These are phyloP conservation scores for Vigna radiata DNA, from an alignment of 306 rosid genomes.

Conservation along the genomic window DNA sequence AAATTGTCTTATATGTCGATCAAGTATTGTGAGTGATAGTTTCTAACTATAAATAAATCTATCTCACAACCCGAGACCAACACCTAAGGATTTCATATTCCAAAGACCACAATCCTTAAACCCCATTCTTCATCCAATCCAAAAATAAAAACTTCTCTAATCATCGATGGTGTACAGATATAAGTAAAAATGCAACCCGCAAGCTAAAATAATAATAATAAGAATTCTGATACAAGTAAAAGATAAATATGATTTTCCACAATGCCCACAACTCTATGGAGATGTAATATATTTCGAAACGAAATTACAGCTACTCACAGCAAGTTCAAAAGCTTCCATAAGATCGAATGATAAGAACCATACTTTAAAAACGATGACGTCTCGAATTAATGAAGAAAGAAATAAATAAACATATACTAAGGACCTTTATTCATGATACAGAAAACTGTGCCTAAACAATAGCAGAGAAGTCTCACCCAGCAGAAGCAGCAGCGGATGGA, in stretches of 20 bases:
- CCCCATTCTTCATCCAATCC: neutral
- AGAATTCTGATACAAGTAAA: slow-evolving; percentile 15
- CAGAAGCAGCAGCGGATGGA: slow-evolving; percentile 3
- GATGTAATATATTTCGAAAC: slow-evolving; percentile 21
- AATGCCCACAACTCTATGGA: slow-evolving; percentile 7
- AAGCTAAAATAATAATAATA: neutral
- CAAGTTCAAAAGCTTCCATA: slow-evolving; percentile 14
- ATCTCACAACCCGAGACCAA: slow-evolving; percentile 9
- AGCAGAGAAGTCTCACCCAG: slow-evolving; percentile 28
- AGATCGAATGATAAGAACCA: slow-evolving; percentile 34
- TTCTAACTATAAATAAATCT: neutral
- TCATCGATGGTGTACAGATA: neutral
- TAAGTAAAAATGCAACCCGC: neutral
- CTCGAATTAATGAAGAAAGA: slow-evolving; percentile 37
- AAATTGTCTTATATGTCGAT: slow-evolving; percentile 19
- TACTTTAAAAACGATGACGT: slow-evolving; percentile 39
- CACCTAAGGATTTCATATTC: neutral
- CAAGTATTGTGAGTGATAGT: neutral
- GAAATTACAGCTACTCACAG: slow-evolving; percentile 41
- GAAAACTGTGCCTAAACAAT: slow-evolving; percentile 43
- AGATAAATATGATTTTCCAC: slow-evolving; percentile 20
- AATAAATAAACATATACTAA: slow-evolving; percentile 44
- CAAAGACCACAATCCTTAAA: slow-evolving; percentile 11
- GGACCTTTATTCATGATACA: slow-evolving; percentile 51
- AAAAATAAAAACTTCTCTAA: neutral